phyloP scores from a whole-genome alignment of 192 early-diverging fungal species.

The Backusella mclennaniae region DNA sequence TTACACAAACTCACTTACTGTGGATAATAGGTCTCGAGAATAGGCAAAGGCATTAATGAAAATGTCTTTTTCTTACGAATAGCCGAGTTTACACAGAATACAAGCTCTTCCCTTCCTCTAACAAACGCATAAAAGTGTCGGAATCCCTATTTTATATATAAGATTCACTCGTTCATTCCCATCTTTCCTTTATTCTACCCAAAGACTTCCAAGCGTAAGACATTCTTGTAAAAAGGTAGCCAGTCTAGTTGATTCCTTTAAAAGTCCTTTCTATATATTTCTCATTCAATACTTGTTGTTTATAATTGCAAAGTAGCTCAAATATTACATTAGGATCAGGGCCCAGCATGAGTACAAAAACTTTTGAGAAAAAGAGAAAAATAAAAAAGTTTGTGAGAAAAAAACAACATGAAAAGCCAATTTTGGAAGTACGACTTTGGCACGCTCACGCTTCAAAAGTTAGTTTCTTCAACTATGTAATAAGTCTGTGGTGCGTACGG shows the following conservation, averaged over 20 bases:
- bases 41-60: not conserved
- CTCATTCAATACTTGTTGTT: not conserved
- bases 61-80: not conserved
- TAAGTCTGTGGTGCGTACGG: too few relatives aligned
- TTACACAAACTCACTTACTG: not conserved
- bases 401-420: not conserved
- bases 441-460: not conserved
- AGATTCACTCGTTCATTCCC: not conserved
- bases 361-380: not conserved
- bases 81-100: not conserved
- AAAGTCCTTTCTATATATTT: conserved; percentile 2
- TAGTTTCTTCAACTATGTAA: too few relatives aligned
- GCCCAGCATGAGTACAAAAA: not conserved
- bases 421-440: not conserved
- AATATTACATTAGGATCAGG: not conserved
- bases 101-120: conserved; percentile 10
- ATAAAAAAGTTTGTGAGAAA: not conserved
- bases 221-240: conserved; percentile 6
- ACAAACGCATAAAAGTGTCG: conserved; percentile 2
- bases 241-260: conserved; percentile 4
- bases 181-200: not conserved
- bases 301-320: not conserved
- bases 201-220: conserved; percentile 2
- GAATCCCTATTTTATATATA: not conserved
- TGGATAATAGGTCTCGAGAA: conserved; percentile 7